Conservation (phyloP, 225 moss, liverwort and hornwort species). For the Antitrichia curtipendula region DNA sequence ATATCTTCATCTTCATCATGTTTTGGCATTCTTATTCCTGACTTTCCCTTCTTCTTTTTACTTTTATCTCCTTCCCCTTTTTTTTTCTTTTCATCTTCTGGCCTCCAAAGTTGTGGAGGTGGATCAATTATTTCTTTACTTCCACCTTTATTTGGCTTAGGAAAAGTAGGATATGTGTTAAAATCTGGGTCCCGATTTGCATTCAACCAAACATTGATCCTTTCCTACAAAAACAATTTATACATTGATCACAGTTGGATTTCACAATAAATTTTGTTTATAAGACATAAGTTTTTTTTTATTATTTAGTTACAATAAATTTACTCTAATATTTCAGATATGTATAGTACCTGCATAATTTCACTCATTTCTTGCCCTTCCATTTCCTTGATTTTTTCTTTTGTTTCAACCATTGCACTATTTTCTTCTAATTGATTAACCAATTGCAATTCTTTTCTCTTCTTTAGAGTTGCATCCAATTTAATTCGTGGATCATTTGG, state of each 20-base stretch:
- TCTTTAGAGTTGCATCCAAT: slow-evolving; percentile 12
- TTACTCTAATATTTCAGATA: too few species aligned
- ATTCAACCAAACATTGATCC: slow-evolving; percentile 67
- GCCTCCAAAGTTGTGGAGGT: slow-evolving; percentile 51
- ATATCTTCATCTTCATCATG: neutral
- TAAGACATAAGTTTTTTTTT: fast-evolving
- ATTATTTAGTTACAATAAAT: neutral
- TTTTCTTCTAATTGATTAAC: slow-evolving; percentile 48
- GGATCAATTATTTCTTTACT: slow-evolving; percentile 83
- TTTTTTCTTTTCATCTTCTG: slow-evolving; percentile 51
- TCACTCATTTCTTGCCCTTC: slow-evolving; percentile 95
- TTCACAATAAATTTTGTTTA: neutral
- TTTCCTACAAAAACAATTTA: slow-evolving; percentile 10
- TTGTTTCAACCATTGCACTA: slow-evolving; percentile 33
- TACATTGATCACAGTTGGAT: neutral
- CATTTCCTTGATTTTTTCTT: slow-evolving; percentile 51
- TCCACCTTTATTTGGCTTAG: slow-evolving; percentile 69
- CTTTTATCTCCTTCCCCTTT: slow-evolving; percentile 13
- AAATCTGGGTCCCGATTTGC: slow-evolving; percentile 41
- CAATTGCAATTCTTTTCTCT: slow-evolving; percentile 42
- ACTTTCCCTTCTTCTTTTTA: slow-evolving; percentile 19
- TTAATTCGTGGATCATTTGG: slow-evolving; percentile 43
- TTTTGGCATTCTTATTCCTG: slow-evolving; percentile 44
- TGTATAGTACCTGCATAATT: slow-evolving; percentile 38
- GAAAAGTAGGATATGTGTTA: slow-evolving; percentile 48